These are phyloP conservation scores for Penicillium hesseltinei DNA, from an alignment of 2,329 filamentous ascomycete species.

Conservation along the genomic window DNA sequence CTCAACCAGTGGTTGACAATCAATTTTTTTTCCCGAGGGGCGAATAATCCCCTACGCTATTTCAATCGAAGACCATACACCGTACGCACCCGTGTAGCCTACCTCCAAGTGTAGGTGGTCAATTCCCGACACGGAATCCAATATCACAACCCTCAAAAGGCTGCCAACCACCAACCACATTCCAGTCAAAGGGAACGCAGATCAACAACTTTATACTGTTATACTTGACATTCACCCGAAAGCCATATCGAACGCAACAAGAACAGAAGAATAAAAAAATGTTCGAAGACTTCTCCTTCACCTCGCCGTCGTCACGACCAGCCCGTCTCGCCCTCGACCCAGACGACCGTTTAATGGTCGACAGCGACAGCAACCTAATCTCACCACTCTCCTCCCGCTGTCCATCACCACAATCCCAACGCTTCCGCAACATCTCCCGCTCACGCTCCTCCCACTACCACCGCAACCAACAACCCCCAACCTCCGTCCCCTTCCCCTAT, in stretches of 20 bases:
- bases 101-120: background rate
- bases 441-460: slow-evolving; percentile 37
- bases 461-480: slow-evolving; percentile 39
- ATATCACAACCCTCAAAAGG: background rate
- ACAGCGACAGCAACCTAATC: slow-evolving; percentile 17
- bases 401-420: slow-evolving; percentile 41
- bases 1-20: slow-evolving; percentile 8
- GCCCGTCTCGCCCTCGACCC: slow-evolving; percentile 2
- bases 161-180: background rate
- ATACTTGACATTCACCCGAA: background rate
- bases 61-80: background rate
- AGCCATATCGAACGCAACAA: background rate
- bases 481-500: slow-evolving; percentile 46
- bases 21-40: slow-evolving; percentile 10
- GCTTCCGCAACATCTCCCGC: slow-evolving; percentile 31
- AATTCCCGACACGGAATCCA: background rate
- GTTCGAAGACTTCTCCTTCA: slow-evolving; percentile 12
- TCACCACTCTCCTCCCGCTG: slow-evolving; percentile 45
- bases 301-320: slow-evolving; percentile 4
- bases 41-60: slow-evolving; percentile 2
- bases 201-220: background rate
- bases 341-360: slow-evolving; percentile 6
- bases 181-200: background rate
- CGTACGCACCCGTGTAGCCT: background rate
- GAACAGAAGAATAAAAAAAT: background rate